These are phyloP conservation scores for Pythium biforme DNA, from an alignment of 352 stramenopile genomes.

Conservation along the genomic window DNA sequence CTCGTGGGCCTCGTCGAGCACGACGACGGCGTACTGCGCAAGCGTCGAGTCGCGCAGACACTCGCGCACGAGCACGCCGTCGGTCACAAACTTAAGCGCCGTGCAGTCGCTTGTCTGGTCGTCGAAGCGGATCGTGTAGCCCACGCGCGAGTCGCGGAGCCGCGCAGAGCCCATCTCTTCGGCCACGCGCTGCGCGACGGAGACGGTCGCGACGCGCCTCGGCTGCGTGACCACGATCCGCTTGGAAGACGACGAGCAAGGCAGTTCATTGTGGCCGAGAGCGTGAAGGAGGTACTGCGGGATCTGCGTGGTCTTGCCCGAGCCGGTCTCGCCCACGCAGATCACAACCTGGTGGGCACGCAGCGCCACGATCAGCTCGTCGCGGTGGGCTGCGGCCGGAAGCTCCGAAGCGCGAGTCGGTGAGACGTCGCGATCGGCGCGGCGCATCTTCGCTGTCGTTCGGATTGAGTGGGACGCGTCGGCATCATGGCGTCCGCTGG, in stretches of 20 bases:
- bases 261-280: constrained; percentile 23
- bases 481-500: not conserved
- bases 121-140: constrained; percentile 99
- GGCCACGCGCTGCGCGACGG: constrained; percentile 96
- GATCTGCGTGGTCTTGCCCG: constrained; percentile 99
- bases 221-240: constrained; percentile 90
- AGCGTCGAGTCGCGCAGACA: constrained; percentile 77
- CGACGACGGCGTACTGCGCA: constrained; percentile 84
- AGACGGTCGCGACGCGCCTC: constrained; percentile 96
- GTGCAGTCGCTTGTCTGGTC: constrained; percentile 72
- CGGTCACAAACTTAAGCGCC: constrained; percentile 83
- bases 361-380: constrained; percentile 54
- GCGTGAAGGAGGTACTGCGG: constrained; percentile 94
- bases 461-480: too few relatives aligned
- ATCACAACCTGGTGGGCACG: constrained; percentile 57
- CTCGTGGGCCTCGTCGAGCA: constrained; percentile 98
- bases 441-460: too few relatives aligned
- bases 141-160: constrained; percentile 53
- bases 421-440: not conserved
- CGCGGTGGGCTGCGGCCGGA: constrained; percentile 47
- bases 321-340: constrained; percentile 91
- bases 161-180: constrained; percentile 91
- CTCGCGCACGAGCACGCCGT: constrained; percentile 82
- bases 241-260: constrained; percentile 30
- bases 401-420: constrained; percentile 18